Evolutionary conservation across 192 early-diverging fungal species (phyloP), one percentile per base, ranked within the genome.

Genomic region (Linderina pennispora): DNA sequence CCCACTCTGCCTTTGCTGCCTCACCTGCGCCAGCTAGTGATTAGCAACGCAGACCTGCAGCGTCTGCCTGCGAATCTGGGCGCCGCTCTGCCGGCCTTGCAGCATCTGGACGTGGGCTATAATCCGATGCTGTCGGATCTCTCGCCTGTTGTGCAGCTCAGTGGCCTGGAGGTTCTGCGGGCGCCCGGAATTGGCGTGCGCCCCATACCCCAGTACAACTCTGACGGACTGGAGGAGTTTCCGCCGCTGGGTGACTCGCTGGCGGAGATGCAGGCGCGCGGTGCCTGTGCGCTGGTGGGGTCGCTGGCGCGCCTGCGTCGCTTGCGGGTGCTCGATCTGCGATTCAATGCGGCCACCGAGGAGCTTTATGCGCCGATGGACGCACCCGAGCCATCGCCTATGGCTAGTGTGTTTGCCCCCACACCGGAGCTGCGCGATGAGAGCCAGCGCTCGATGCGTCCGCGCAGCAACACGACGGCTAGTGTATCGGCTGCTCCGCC

Each of bases 51-150:
- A 0, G 62, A 62, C 5, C 56, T 72, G 0, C 21, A 43, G 0
- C 56, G 40, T 13, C 53, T 72, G 22, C 68, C 68, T 3, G 18
- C 40, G 1, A 72, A 72, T 25, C 32, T 72, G 56, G 62, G 62
- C 14, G 8, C 62, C 2, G 68, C 68, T 1, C 47, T 65, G 28
- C 62, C 62, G 16, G 62, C 45, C 23, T 49, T 72, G 36, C 34
- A 43, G 11, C 47, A 62, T 9, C 58, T 72, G n/a, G 68, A 72
- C 21, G 41, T 72, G 20, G 60, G 68, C 68, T 56, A 61, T 39
- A 72, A 72, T 18, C 49, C 57, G 0, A 62, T 65, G 10, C 52
- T 72, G 4, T 33, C 34, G 21, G 68, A 72, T n/a, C 26, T 56
- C 21, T 16, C 33, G 23, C 62, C 68, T 8, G 41, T 72, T n/a